phyloP scores from a whole-genome alignment of 106 monocot genomes.

The Agapanthus africanus region DNA sequence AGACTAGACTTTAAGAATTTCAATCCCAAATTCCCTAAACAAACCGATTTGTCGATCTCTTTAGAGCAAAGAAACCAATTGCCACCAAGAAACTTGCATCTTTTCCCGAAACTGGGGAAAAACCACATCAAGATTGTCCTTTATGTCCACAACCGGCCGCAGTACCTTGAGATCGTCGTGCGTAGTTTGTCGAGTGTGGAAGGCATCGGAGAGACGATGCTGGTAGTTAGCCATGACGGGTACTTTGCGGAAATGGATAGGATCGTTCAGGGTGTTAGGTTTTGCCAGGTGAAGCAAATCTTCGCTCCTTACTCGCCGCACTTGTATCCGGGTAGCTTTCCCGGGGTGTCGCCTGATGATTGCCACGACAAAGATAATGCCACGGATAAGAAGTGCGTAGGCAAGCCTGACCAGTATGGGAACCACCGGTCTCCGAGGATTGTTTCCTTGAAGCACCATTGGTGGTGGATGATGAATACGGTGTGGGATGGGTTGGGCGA shows the following conservation, averaged over 20 bases:
- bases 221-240: conserved; percentile 93
- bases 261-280: conserved; percentile 55
- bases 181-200: conserved; percentile 64
- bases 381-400: conserved; percentile 41
- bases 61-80: conserved; percentile 49
- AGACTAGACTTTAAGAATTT: no score
- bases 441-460: conserved; percentile 92
- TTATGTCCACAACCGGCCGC: conserved; percentile 90
- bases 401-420: conserved; percentile 74
- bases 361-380: conserved; percentile 56
- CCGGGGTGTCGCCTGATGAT: conserved; percentile 61
- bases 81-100: conserved; percentile 57
- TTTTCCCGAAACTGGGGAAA: conserved; percentile 47
- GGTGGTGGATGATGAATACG: conserved; percentile 99
- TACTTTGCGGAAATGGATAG: conserved; percentile 82
- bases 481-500: conserved; percentile 93
- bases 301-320: conserved; percentile 90
- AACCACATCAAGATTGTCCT: conserved; percentile 71
- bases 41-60: conserved; percentile 45
- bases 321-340: conserved; percentile 58
- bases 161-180: conserved; percentile 66
- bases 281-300: conserved; percentile 94
- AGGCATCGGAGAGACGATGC: conserved; percentile 80
- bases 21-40: conserved; percentile 47
- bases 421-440: conserved; percentile 79